Base-by-base conservation (phyloP, 176 grass and related monocot genomes). In the Oryza meyeriana region DNA sequence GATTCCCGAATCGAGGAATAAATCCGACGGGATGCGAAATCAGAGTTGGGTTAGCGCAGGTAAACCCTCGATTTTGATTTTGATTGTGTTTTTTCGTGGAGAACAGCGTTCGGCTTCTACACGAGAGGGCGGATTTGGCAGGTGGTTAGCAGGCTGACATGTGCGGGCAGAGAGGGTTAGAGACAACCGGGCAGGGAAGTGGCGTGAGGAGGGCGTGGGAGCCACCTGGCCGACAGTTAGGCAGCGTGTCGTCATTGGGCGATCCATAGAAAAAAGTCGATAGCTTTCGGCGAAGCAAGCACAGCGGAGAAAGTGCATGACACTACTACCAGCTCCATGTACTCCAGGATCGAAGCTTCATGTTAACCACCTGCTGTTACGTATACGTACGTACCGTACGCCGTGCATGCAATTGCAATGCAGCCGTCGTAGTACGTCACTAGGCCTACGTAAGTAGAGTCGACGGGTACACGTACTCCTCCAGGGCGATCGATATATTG, bases 161-260 rank as follows among this genome's bases (percentile, higher is more conserved):
- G 86, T 74, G 80, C 80, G 57, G 32, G n/a, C 39, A 5, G 22
- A 10, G 71, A 45, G 52, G n/a, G n/a, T n/a, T n/a, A n/a, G n/a
- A 78, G 42, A 42, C 20, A 33, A 39, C 59, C 34, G 34, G 75
- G 64, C 41, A 36, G 27, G 58, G 29, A 50, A 76, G 48, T 30
- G 79, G 52, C 50, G 20, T 34, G 83, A 35, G 62, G 47, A 58
- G 12, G 1, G 12, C 28, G n/a, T 38, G 9, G 76, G 86, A 47
- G 68, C 75, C 86, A 50, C 38, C 87, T 80, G 50, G 63, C 81
- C 76, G 81, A 80, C 81, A 76, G 76, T 80, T 85, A 32, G 87
- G 82, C 81, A 64, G 76, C 50, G 30, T 61, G 70, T 85, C 87
- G 38, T 69, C 76, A 18, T 75, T 88, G 24, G 75, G 38, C 66